A percentile compares a stretch with the other conserved stretches of the same genome.
Evolutionary conservation across 73 alveolate genomes (phyloP).

Genomic region (Stentor coeruleus): DNA sequence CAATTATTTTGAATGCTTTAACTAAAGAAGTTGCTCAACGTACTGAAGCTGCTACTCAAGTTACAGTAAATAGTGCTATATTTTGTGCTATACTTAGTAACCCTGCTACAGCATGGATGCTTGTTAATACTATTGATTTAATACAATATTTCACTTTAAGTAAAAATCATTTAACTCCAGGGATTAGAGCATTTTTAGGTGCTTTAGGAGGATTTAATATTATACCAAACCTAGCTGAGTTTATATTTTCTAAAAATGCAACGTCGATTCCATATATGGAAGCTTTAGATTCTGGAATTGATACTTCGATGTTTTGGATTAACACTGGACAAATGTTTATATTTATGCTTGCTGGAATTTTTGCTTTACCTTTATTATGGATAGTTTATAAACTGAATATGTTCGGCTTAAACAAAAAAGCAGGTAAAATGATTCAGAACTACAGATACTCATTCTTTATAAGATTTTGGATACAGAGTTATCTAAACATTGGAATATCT

Average conservation of each 20-base stretch:
- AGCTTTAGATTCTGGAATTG: not conserved
- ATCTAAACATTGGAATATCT: not conserved
- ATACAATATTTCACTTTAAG: not conserved
- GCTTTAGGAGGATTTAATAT: not conserved
- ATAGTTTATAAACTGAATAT: not conserved
- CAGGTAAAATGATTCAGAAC: not conserved
- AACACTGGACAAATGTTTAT: not conserved
- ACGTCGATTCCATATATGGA: not conserved
- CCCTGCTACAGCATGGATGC: not conserved
- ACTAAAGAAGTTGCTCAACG: not conserved
- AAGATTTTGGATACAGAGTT: slow-evolving; percentile 10
- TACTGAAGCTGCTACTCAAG: not conserved
- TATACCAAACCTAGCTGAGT: not conserved
- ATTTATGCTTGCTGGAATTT: not conserved
- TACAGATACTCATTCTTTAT: not conserved
- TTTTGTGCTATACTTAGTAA: not conserved
- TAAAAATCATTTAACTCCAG: not conserved
- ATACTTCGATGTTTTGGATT: not conserved
- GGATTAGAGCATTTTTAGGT: not conserved
- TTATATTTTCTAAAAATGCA: not conserved
- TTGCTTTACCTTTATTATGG: not conserved
- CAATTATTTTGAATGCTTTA: not conserved
- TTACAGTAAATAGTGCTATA: not conserved
- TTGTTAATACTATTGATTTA: not conserved
- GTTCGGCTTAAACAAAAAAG: not conserved